Conservation (phyloP, 352 stramenopile species). For the Aphanomyces euteiches region DNA sequence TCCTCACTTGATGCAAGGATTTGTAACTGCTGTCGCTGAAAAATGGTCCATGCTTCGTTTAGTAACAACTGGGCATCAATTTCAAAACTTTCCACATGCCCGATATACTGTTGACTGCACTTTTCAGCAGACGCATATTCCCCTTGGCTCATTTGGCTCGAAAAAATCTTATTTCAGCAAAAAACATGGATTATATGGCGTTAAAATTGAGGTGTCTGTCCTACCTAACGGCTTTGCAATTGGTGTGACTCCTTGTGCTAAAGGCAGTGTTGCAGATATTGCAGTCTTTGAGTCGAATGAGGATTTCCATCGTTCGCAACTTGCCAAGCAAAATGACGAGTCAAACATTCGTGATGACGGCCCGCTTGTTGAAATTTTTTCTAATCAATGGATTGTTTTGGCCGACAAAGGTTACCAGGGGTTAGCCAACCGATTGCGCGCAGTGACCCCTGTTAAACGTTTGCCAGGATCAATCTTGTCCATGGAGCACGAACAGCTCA, state of each 20-base stretch:
- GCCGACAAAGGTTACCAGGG: constrained; percentile 31
- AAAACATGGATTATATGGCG: constrained; percentile 31
- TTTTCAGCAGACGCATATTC: constrained; percentile 6
- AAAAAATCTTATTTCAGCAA: constrained; percentile 12
- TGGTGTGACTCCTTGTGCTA: constrained; percentile 10
- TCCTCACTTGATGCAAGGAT: not conserved
- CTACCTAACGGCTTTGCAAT: constrained; percentile 29
- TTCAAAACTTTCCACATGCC: not conserved
- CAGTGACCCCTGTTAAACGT: not conserved
- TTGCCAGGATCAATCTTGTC: not conserved
- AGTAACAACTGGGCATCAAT: not conserved
- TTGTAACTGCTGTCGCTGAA: not conserved
- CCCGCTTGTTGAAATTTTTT: not conserved
- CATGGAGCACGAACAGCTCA: not conserved
- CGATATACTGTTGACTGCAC: not conserved
- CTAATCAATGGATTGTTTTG: constrained; percentile 15
- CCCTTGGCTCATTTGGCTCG: not conserved
- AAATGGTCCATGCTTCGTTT: not conserved
- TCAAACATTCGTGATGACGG: constrained; percentile 15
- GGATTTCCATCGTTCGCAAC: not conserved
- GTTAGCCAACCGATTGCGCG: not conserved
- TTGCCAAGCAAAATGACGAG: not conserved
- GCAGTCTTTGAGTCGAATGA: constrained; percentile 2
- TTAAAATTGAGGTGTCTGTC: constrained; percentile 33
- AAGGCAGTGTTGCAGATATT: constrained; percentile 1